Base-by-base conservation (phyloP, 345 rosid genomes). In the Hypericum perforatum region DNA sequence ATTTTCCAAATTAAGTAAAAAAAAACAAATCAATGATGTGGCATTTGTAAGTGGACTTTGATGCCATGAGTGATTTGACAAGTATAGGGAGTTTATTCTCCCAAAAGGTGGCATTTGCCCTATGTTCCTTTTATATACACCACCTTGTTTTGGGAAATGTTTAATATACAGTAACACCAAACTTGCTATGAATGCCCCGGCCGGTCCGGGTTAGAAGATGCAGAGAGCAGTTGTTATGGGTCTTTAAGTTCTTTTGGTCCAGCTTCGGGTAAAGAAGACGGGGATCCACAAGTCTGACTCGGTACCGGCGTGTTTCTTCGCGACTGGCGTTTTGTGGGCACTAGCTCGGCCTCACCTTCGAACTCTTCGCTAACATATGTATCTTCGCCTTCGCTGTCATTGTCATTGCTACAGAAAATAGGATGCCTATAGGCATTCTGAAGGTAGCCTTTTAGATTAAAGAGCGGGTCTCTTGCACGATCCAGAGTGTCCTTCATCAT, bases 401-500 rank as follows among this genome's bases (percentile, higher is more conserved):
- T 89, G 0, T 77, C 82, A 1, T 52, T 73, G 1, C 29, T 64
- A 66, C 72, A 80, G 69, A 91, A 86, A 52, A 79, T 74, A 0
- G 98, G 98, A 65, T 91, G 98, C 11, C 76, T 11, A 37, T 86
- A 91, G 16, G 95, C 89, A 4, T 69, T 71, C 54, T 82, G 98
- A 54, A 91, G 79, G 64, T 77, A 91, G 16, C 78, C 70, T 74
- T 82, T 86, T 52, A 90, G 57, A 59, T 90, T 84, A 8, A 86
- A 37, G 68, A 68, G 71, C 0, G 95, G 97, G 11, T 86, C 97
- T 72, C 78, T 76, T 8, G 84, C 82, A 7, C 68, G 83, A 53
- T 90, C 97, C 58, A 90, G 64, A 0, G 94, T 90, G 58, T 90
- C 97, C 70, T 84, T 90, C 89, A 77, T 86, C 95, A 74, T 86